Percentiles rank a stretch among this genome's conserved stretches.
phyloP scores from a whole-genome alignment of 2,329 filamentous ascomycete species.

The Penicillium sp. region DNA sequence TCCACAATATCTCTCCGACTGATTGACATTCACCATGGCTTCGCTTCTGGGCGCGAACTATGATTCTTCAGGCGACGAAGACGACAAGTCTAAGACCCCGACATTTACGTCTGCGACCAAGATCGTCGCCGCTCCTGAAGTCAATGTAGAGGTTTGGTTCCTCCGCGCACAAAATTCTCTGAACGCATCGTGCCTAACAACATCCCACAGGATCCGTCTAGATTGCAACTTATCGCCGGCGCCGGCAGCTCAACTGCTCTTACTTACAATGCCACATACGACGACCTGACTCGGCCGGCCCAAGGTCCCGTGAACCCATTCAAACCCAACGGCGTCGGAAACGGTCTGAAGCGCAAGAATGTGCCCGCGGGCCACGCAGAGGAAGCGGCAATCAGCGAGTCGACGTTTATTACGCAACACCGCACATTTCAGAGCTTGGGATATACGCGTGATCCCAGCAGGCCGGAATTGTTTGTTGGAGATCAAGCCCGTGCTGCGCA shows the following conservation, averaged over 20 bases:
- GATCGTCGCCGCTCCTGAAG: slow-evolving; percentile 50
- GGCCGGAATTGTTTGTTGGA: slow-evolving; percentile 45
- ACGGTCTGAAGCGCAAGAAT: slow-evolving; percentile 69
- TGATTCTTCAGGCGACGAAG: slow-evolving; percentile 50
- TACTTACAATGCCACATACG: slow-evolving; percentile 60
- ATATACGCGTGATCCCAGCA: slow-evolving; percentile 48
- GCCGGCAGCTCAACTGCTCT: slow-evolving; percentile 46
- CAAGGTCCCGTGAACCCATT: slow-evolving; percentile 74
- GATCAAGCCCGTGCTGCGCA: slow-evolving; percentile 42
- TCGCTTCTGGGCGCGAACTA: slow-evolving; percentile 43
- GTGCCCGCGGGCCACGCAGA: slow-evolving; percentile 80
- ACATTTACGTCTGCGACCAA: slow-evolving; percentile 30
- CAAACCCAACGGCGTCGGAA: slow-evolving; percentile 54
- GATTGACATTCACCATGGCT: slow-evolving; percentile 29
- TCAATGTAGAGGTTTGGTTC: slow-evolving; percentile 56
- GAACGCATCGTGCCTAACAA: slow-evolving; percentile 33
- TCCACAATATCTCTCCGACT: not conserved
- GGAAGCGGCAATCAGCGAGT: slow-evolving; percentile 84
- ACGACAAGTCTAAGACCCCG: slow-evolving; percentile 25
- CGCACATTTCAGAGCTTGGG: slow-evolving; percentile 69
- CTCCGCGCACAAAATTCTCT: slow-evolving; percentile 11
- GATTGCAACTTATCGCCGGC: slow-evolving; percentile 50
- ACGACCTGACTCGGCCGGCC: slow-evolving; percentile 63
- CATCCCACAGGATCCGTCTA: slow-evolving; percentile 44
- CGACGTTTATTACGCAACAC: slow-evolving; percentile 84